phyloP scores from a whole-genome alignment of 495 filamentous ascomycete species.

The Podospora sp. region DNA sequence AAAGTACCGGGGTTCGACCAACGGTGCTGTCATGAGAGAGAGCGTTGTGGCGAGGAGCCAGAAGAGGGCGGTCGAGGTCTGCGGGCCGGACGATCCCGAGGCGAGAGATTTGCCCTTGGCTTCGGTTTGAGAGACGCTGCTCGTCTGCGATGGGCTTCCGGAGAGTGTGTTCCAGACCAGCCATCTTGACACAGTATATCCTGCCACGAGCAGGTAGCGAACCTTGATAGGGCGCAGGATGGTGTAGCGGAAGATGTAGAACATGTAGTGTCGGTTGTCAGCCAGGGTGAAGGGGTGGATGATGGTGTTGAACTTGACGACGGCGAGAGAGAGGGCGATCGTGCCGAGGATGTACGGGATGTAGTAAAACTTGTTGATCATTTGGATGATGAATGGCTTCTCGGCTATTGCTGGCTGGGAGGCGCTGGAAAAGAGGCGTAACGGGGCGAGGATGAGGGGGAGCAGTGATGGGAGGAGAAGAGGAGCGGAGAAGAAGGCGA shows the following conservation, averaged over 20 bases:
- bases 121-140: background rate
- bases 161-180: slow-evolving; percentile 59
- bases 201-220: slow-evolving; percentile 67
- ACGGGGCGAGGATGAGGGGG: slow-evolving; percentile 16
- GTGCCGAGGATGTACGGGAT: slow-evolving; percentile 30
- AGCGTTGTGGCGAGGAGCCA: slow-evolving; percentile 73
- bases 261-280: slow-evolving; percentile 95
- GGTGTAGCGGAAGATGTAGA: slow-evolving; percentile 90
- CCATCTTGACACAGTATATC: slow-evolving; percentile 58
- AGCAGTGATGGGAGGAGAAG: slow-evolving; percentile 59
- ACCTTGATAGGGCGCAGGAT: slow-evolving; percentile 63
- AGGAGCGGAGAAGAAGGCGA: slow-evolving; percentile 85
- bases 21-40: slow-evolving; percentile 80
- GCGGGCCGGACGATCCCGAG: slow-evolving; percentile 19
- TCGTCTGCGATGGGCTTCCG: background rate
- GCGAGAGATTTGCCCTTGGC: background rate
- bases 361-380: slow-evolving; percentile 26
- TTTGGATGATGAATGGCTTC: background rate
- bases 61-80: slow-evolving; percentile 54
- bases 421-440: background rate
- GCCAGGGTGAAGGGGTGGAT: slow-evolving; percentile 95
- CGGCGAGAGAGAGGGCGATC: slow-evolving; percentile 36
- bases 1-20: slow-evolving; percentile 94
- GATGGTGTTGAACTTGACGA: slow-evolving; percentile 83
- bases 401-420: background rate